Evolutionary conservation across 164 flowering plant genomes (phyloP).

Genomic region (Kingdonia uniflora): DNA sequence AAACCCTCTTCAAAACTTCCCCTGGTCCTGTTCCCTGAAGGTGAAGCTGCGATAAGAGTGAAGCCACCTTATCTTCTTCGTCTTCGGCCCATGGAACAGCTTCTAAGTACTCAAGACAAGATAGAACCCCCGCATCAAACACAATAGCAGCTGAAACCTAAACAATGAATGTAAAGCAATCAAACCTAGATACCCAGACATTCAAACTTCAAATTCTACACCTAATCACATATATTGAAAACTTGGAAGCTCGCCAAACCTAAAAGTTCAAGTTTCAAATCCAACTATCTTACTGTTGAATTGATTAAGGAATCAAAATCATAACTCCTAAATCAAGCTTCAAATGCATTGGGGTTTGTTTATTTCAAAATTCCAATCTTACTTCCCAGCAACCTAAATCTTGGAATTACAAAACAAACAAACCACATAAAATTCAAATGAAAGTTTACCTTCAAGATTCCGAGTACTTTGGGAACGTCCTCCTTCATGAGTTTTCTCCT

Average conservation of each 20-base stretch:
- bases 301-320: no score
- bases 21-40: constrained; percentile 74
- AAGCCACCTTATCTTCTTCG: constrained; percentile 88
- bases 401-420: no score
- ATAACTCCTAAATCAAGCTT: no score
- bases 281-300: no score
- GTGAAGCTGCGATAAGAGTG: constrained; percentile 59
- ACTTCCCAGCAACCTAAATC: no score
- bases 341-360: no score
- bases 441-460: constrained; percentile 60
- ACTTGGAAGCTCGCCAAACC: no score
- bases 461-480: constrained; percentile 75
- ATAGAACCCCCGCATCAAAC: constrained; percentile 84
- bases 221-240: no score
- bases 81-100: constrained; percentile 99
- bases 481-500: constrained; percentile 73
- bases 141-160: constrained; percentile 91
- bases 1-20: constrained; percentile 82
- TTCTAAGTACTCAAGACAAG: constrained; percentile 91
- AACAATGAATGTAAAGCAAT: constrained; percentile 1
- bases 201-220: not conserved
- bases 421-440: constrained; percentile 1
- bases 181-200: not conserved
- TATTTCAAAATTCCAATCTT: no score
- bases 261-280: no score